These are phyloP conservation scores for Peronospora destructor DNA, from an alignment of 352 stramenopile species.

Conservation along the genomic window DNA sequence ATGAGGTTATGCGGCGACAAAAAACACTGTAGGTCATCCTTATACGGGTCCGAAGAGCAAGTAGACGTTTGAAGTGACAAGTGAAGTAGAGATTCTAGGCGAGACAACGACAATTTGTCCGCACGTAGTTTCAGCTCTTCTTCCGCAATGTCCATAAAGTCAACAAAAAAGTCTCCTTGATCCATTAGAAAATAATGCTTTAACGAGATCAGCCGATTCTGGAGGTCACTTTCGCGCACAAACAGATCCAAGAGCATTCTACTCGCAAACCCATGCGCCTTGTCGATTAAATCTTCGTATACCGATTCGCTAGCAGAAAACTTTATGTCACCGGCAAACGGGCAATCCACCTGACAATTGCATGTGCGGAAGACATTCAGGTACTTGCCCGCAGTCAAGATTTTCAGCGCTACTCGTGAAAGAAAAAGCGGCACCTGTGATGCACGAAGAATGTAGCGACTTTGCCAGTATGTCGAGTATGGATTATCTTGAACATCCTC, in stretches of 20 bases:
- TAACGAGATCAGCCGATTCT: slow-evolving; percentile 76
- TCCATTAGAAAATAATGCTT: slow-evolving; percentile 99
- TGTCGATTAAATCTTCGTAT: slow-evolving; percentile 83
- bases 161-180: slow-evolving; percentile 97
- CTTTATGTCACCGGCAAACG: slow-evolving; percentile 62
- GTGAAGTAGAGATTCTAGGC: slow-evolving; percentile 91
- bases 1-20: slow-evolving; percentile 86
- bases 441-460: slow-evolving; percentile 72
- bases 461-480: slow-evolving; percentile 88
- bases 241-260: slow-evolving; percentile 70
- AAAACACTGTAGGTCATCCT: slow-evolving; percentile 87
- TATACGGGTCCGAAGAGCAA: slow-evolving; percentile 84
- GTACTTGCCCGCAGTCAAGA: slow-evolving; percentile 90
- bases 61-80: slow-evolving; percentile 90
- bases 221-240: slow-evolving; percentile 75
- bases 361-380: slow-evolving; percentile 87
- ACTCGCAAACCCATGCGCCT: slow-evolving; percentile 77
- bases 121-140: slow-evolving; percentile 87
- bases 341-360: slow-evolving; percentile 67
- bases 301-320: slow-evolving; percentile 57
- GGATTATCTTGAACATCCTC: slow-evolving; percentile 83
- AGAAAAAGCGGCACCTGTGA: slow-evolving; percentile 82
- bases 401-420: slow-evolving; percentile 63
- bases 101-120: slow-evolving; percentile 82
- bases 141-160: slow-evolving; percentile 96